Evolutionary conservation across 768 basidiomycete species (phyloP).

Genomic region (Tephrocybe sp.): DNA sequence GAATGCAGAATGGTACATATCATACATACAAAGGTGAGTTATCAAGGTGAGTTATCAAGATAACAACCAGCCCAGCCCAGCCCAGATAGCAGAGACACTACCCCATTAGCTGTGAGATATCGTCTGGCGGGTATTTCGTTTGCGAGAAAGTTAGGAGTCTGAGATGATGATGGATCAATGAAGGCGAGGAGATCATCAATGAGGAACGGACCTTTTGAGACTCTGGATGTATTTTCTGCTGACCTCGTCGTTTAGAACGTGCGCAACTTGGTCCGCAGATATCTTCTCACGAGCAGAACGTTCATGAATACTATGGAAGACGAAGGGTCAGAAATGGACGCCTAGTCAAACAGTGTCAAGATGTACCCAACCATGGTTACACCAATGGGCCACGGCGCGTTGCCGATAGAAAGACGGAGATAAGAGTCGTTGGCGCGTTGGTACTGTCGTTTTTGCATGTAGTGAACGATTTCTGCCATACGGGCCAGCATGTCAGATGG

Average conservation of each 20-base stretch:
- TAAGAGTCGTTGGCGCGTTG: conserved; percentile 97
- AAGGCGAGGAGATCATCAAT: neutral
- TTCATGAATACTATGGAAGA: conserved; percentile 78
- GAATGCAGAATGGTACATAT: neutral
- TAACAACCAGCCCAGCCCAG: no score
- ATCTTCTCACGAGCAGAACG: conserved; percentile 98
- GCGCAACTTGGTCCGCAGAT: conserved; percentile 94
- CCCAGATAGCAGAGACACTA: no score
- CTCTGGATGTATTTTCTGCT: conserved; percentile 99
- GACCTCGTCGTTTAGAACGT: conserved; percentile 98
- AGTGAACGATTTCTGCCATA: conserved; percentile 91
- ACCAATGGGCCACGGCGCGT: conserved; percentile 99
- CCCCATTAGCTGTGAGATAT: conserved; percentile 92
- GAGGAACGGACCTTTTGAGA: conserved; percentile 74
- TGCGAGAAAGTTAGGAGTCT: conserved; percentile 95
- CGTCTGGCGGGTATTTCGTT: conserved; percentile 93
- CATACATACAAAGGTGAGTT: conserved; percentile 31
- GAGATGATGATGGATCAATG: conserved; percentile 2
- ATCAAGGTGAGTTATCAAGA: no score
- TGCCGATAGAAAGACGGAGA: conserved; percentile 94
- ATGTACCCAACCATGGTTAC: conserved; percentile 98
- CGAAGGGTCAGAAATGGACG: conserved; percentile 2
- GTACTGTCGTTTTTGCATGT: conserved; percentile 96
- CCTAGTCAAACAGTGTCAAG: neutral
- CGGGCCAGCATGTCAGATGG: conserved; percentile 82